Base-by-base conservation (phyloP, 768 basidiomycete genomes). In the Suillus plorans region DNA sequence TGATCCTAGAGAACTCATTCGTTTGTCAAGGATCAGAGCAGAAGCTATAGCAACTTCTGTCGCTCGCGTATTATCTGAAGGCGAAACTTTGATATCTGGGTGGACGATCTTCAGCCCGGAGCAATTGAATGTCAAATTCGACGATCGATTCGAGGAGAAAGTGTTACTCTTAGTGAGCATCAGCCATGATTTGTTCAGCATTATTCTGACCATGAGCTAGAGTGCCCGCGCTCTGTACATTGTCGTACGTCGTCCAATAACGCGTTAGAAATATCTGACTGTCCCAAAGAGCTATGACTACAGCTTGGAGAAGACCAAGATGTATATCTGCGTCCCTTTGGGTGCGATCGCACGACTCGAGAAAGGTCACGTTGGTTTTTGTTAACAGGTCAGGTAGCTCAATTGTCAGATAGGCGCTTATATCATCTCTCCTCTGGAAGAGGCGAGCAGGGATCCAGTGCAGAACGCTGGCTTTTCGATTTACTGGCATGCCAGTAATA, bases 81-180 rank as follows among this genome's bases (percentile, higher is more conserved):
- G 87, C 16, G 94, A 99, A 73, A 80, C 85, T 3, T 75, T 94
- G 52, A 71, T 94, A 6, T 88, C 85, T 6, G 97, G 95, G 2
- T 99, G 97, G 97, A 98, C 96, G 0, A 73, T 99, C 34, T 89
- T 99, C 68, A 86, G 93, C 0, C 97, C 97, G 0, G 85, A 88
- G 68, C 86, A 90, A 60, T 72, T 92, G 61, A 92, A 91, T 70
- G 78, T 82, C 59, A 92, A 83, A 74, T 72, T 92, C 8, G 84
- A 86, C n/a, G 84, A 90, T 47, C 90, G 87, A 68, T 95, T 94
- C 67, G 96, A 98, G 78, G 97, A 99, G 80, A 99, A 98, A 75
- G 88, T 99, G 4, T 67, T 99, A 20, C 77, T 99, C 0, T 74
- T 99, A 75, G 95, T 95, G 61, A 64, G 92, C 81, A 13, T 60